These are phyloP conservation scores for Pseudocercospora cruenta DNA, from an alignment of 2,329 filamentous ascomycete species.

Conservation along the genomic window DNA sequence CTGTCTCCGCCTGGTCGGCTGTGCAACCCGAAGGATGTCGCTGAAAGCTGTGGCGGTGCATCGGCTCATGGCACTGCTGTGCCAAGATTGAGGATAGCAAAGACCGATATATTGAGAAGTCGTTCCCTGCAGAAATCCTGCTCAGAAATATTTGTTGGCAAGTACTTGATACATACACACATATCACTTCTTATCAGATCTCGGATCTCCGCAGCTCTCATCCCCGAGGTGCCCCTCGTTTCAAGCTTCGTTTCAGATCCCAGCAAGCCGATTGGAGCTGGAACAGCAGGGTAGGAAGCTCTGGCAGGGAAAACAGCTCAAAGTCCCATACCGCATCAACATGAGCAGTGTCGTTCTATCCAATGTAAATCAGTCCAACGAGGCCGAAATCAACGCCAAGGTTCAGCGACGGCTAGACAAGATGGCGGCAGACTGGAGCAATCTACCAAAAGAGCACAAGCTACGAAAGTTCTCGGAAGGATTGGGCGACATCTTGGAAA, in stretches of 20 bases:
- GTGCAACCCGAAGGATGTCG: too few relatives aligned
- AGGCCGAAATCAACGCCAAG: constrained; percentile 14
- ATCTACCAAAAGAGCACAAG: constrained; percentile 32
- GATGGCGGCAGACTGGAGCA: constrained; percentile 27
- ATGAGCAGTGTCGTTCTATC: constrained; percentile 5
- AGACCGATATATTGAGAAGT: too few relatives aligned
- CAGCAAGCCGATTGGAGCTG: neutral
- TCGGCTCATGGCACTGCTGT: too few relatives aligned
- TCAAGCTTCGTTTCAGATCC: neutral
- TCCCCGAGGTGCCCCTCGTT: neutral
- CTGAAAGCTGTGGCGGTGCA: too few relatives aligned
- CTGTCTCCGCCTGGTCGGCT: too few relatives aligned
- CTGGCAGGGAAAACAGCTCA: neutral
- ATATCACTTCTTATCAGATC: neutral
- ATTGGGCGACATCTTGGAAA: constrained; percentile 61
- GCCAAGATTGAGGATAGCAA: too few relatives aligned
- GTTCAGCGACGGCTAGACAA: constrained; percentile 16
- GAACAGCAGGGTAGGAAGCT: neutral
- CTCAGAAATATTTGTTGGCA: too few relatives aligned
- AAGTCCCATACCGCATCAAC: neutral
- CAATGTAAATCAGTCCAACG: constrained; percentile 12
- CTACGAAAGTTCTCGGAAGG: constrained; percentile 55
- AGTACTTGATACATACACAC: too few relatives aligned
- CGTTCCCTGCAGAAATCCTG: too few relatives aligned
- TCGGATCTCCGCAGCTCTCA: neutral